Percentiles rank a stretch among this genome's conserved stretches.
Conservation (phyloP, 257 asterid species). For the Lycium barbarum region DNA sequence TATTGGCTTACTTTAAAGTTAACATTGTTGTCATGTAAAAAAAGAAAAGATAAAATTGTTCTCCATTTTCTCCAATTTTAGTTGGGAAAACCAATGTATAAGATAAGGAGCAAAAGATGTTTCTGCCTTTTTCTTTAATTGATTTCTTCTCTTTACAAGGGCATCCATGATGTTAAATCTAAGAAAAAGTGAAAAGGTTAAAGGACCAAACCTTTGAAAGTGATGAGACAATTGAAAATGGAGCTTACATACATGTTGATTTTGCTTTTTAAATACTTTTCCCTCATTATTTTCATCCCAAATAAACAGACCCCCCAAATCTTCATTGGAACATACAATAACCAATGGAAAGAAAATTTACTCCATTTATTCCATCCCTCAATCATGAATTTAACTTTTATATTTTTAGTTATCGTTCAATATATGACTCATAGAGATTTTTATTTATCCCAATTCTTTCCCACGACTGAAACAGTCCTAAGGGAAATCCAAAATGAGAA, state of each 20-base stretch:
- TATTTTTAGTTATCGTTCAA: neutral
- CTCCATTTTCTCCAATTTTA: neutral
- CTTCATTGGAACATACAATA: conserved; percentile 24
- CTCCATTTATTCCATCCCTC: neutral
- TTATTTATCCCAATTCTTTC: neutral
- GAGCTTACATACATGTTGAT: conserved; percentile 35
- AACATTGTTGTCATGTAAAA: neutral
- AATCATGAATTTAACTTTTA: neutral
- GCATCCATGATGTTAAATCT: neutral
- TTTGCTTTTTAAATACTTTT: conserved; percentile 34
- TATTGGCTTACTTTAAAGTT: neutral
- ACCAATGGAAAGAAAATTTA: neutral
- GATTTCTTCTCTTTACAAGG: neutral
- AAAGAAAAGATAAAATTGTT: neutral
- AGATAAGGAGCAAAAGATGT: conserved; percentile 18
- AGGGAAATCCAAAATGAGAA: neutral
- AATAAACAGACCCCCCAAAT: conserved; percentile 21
- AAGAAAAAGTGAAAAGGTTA: conserved; percentile 19
- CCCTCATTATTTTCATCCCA: conserved; percentile 18
- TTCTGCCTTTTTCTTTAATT: neutral
- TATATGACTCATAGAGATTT: neutral
- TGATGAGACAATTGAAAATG: conserved; percentile 19
- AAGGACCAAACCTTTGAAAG: conserved; percentile 35
- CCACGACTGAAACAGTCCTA: neutral
- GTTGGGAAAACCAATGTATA: conserved; percentile 17